A percentile compares a stretch with the other conserved stretches of the same genome.
These are phyloP conservation scores for Tolypocladium ophioglossoides DNA, from an alignment of 2,329 filamentous ascomycete species.

Conservation along the genomic window DNA sequence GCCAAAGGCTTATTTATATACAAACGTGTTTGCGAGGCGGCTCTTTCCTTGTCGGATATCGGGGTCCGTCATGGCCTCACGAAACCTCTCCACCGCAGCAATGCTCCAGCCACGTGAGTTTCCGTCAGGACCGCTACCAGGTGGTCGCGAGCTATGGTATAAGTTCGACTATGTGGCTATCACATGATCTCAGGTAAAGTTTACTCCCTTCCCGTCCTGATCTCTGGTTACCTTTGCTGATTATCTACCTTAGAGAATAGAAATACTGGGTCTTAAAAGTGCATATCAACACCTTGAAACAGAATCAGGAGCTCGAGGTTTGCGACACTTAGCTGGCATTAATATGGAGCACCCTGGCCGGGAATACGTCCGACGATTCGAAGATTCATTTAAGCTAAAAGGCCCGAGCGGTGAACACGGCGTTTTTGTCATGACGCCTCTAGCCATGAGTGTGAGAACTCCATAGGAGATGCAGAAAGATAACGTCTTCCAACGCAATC, in stretches of 20 bases:
- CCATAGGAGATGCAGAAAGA: conserved; percentile 17
- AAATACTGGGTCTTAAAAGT: conserved; percentile 22
- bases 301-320: conserved; percentile 18
- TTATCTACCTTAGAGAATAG: conserved; percentile 5
- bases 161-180: conserved; percentile 31
- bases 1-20: too few relatives aligned
- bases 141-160: conserved; percentile 29
- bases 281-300: conserved; percentile 16
- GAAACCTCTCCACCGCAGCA: neutral
- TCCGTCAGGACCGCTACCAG: conserved; percentile 18
- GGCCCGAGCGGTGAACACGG: conserved; percentile 21
- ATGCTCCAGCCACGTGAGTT: conserved; percentile 1
- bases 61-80: too few relatives aligned
- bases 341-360: conserved; percentile 15
- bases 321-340: conserved; percentile 14
- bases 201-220: neutral
- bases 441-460: conserved; percentile 26
- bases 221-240: neutral
- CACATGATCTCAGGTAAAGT: conserved; percentile 19
- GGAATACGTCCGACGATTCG: conserved; percentile 17
- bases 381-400: conserved; percentile 22
- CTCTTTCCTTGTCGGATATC: too few relatives aligned
- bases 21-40: too few relatives aligned
- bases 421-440: conserved; percentile 21
- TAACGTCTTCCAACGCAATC: conserved; percentile 13